These are phyloP conservation scores for Sugiyamaella pinicola DNA, from an alignment of 1,139 yeast species.

Conservation along the genomic window DNA sequence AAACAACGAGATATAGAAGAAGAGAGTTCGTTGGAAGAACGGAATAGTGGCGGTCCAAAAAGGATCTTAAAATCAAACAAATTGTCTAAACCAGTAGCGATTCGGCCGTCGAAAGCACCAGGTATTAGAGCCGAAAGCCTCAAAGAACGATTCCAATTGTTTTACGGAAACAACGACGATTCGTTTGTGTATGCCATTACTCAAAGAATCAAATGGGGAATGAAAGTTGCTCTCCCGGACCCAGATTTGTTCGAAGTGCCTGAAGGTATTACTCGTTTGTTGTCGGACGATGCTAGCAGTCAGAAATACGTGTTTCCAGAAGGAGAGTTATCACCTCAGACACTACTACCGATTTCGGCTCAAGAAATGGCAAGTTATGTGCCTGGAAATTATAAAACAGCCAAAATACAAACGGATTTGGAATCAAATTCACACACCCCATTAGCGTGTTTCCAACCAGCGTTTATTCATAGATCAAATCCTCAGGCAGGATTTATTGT, in stretches of 20 bases:
- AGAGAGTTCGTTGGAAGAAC: neutral
- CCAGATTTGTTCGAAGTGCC: slow-evolving; percentile 17
- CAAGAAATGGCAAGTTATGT: slow-evolving; percentile 11
- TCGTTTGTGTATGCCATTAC: slow-evolving; percentile 26
- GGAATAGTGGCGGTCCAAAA: neutral
- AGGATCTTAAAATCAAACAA: neutral
- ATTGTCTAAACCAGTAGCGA: neutral
- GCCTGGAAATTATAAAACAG: slow-evolving; percentile 1
- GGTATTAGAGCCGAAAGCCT: slow-evolving; percentile 25
- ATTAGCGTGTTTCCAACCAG: slow-evolving; percentile 9
- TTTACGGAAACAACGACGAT: slow-evolving; percentile 29
- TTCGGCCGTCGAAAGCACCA: slow-evolving; percentile 12
- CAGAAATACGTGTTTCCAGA: slow-evolving; percentile 5
- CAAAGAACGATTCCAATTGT: slow-evolving; percentile 30
- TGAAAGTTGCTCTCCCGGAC: slow-evolving; percentile 1
- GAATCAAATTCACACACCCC: neutral
- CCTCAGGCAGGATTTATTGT: slow-evolving; percentile 25
- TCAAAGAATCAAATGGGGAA: slow-evolving; percentile 31
- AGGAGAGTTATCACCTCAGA: neutral
- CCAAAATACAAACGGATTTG: slow-evolving; percentile 3
- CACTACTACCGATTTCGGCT: neutral
- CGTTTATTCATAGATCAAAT: slow-evolving; percentile 18
- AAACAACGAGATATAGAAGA: too few relatives aligned
- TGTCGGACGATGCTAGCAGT: neutral
- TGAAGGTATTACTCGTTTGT: neutral